Conservation (phyloP, 139 green algal genomes). For the Micractinium sp. region DNA sequence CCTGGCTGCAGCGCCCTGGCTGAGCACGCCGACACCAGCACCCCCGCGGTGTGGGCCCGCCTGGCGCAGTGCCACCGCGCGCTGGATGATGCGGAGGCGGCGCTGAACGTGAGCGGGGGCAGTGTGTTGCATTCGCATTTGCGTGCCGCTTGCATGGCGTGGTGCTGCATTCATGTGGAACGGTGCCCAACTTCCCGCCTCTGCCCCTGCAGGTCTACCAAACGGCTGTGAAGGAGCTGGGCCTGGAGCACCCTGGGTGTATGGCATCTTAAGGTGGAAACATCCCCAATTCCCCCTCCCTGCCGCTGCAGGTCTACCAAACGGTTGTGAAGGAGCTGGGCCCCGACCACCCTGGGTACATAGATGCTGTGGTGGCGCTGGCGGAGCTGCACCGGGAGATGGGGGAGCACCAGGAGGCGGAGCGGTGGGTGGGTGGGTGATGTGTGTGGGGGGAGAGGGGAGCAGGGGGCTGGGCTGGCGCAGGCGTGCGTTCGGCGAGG, state of each 20-base stretch:
- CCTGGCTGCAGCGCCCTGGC: background rate
- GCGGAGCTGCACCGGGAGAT: slow-evolving; percentile 90
- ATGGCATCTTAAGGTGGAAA: no score
- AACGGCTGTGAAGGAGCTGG: background rate
- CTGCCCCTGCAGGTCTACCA: slow-evolving; percentile 17
- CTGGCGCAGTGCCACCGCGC: slow-evolving; percentile 62
- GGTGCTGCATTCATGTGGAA: no score
- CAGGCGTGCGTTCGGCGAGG: no score
- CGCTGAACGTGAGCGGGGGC: slow-evolving; percentile 46
- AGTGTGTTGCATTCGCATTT: background rate
- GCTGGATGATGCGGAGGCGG: slow-evolving; percentile 25
- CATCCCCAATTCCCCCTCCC: no score
- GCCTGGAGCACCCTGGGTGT: no score
- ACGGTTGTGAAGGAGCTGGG: slow-evolving; percentile 27
- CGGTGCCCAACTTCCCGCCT: no score
- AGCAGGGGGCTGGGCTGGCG: no score
- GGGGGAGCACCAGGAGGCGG: slow-evolving; percentile 66
- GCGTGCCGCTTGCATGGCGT: background rate
- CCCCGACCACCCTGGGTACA: slow-evolving; percentile 53
- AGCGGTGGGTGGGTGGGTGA: background rate
- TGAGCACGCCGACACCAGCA: slow-evolving; percentile 46
- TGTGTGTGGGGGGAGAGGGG: background rate
- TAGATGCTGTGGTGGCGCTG: slow-evolving; percentile 71
- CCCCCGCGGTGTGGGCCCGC: slow-evolving; percentile 57
- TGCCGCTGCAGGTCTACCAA: slow-evolving; percentile 17